Conservation (phyloP, 1,139 yeast species). For the Blastobotrys indianensis region DNA sequence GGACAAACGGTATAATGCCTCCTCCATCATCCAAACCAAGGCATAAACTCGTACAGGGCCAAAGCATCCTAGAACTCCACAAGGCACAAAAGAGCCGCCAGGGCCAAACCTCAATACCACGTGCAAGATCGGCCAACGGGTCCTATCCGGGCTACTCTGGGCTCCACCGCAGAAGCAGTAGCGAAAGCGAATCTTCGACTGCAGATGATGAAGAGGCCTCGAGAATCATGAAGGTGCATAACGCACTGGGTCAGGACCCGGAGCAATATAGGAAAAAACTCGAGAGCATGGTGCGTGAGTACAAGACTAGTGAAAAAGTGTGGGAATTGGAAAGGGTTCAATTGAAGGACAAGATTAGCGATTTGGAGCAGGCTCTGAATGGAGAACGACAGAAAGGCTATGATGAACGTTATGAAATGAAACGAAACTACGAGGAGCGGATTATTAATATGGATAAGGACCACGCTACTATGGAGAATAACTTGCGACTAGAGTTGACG, state of each 20-base stretch:
- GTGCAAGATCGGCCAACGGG: conserved; percentile 3
- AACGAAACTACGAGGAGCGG: conserved; percentile 38
- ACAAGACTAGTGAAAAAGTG: conserved; percentile 21
- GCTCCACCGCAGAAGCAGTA: neutral
- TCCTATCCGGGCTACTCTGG: conserved; percentile 2
- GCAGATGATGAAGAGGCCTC: neutral
- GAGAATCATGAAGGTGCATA: conserved; percentile 1
- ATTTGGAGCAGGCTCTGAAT: conserved; percentile 20
- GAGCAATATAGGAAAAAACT: conserved; percentile 6
- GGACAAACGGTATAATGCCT: conserved; percentile 11
- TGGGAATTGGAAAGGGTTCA: conserved; percentile 40
- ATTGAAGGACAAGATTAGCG: conserved; percentile 33
- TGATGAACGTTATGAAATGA: conserved; percentile 29
- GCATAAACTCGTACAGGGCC: neutral
- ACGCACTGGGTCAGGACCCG: neutral
- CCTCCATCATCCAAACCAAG: conserved; percentile 7
- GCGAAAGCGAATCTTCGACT: neutral
- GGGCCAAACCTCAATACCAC: neutral
- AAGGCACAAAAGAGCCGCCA: neutral
- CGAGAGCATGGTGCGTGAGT: conserved; percentile 2
- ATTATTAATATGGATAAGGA: conserved; percentile 26
- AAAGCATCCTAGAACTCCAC: conserved; percentile 1
- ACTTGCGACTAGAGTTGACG: conserved; percentile 26
- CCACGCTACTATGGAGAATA: conserved; percentile 22
- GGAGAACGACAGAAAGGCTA: conserved; percentile 7